Conservation (phyloP, 345 rosid genomes). For the Pistacia integerrima region DNA sequence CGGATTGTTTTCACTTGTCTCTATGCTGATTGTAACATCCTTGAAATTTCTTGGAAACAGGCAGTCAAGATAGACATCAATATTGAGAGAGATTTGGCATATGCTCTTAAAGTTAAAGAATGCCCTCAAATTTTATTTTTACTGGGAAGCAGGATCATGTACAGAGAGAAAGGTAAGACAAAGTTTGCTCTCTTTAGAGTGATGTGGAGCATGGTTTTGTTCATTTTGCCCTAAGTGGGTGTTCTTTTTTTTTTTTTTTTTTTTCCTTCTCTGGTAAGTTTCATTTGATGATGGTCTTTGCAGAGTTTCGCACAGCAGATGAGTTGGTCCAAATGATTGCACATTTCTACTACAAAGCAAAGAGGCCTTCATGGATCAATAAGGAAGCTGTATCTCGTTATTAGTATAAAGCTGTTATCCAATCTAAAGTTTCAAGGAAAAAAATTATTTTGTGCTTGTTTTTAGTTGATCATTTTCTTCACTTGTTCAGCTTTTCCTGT, state of each 20-base stretch:
- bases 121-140: constrained; percentile 82
- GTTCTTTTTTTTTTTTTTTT: constrained; percentile 17
- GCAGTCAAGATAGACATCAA: constrained; percentile 82
- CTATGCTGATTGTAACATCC: constrained; percentile 1
- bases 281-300: constrained; percentile 23
- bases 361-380: constrained; percentile 73
- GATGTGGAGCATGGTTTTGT: neutral
- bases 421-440: neutral
- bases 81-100: constrained; percentile 90
- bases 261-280: neutral
- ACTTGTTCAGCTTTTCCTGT: neutral
- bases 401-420: constrained; percentile 26
- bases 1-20: constrained; percentile 3
- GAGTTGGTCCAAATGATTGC: constrained; percentile 92
- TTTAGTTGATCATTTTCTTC: constrained; percentile 3
- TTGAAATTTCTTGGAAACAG: constrained; percentile 42
- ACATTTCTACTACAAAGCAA: constrained; percentile 88
- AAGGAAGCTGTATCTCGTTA: constrained; percentile 38
- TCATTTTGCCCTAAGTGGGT: neutral
- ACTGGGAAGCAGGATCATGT: constrained; percentile 65
- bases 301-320: constrained; percentile 76
- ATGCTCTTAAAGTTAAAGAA: constrained; percentile 85
- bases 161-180: constrained; percentile 76
- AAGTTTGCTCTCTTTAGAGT: neutral
- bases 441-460: neutral